These are phyloP conservation scores for Euclidium syriacum DNA, from an alignment of 345 rosid genomes.

Conservation along the genomic window DNA sequence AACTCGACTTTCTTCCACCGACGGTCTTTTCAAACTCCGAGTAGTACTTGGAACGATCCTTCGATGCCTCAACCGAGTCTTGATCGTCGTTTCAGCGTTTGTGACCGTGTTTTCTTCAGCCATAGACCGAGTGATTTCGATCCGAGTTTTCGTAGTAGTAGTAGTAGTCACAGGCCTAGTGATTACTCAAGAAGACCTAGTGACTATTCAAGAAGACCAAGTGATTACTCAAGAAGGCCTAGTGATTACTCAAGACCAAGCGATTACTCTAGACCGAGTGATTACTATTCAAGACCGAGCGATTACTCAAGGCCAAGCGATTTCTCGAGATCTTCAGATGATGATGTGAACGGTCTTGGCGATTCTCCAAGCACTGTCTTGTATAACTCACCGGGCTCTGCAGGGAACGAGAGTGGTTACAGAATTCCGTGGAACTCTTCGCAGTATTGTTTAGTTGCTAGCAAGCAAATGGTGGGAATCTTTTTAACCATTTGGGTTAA, in stretches of 20 bases:
- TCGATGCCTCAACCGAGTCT: slow-evolving; percentile 72
- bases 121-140: slow-evolving; percentile 82
- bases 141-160: slow-evolving; percentile 43
- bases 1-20: slow-evolving; percentile 87
- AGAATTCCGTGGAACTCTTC: slow-evolving; percentile 65
- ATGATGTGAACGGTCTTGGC: slow-evolving; percentile 79
- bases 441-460: slow-evolving; percentile 83
- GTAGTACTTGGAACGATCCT: slow-evolving; percentile 72
- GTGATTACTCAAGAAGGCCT: slow-evolving; percentile 58
- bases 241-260: slow-evolving; percentile 65
- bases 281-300: slow-evolving; percentile 57
- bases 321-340: slow-evolving; percentile 92
- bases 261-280: slow-evolving; percentile 31
- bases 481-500: slow-evolving; percentile 94
- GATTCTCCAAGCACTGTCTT: slow-evolving; percentile 95
- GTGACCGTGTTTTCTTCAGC: slow-evolving; percentile 87
- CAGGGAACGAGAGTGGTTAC: slow-evolving; percentile 58
- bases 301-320: slow-evolving; percentile 93
- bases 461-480: slow-evolving; percentile 97
- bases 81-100: slow-evolving; percentile 86
- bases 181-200: slow-evolving; percentile 31
- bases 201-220: slow-evolving; percentile 19
- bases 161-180: slow-evolving; percentile 35
- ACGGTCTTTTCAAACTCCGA: slow-evolving; percentile 82
- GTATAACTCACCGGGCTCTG: slow-evolving; percentile 66